Base-by-base conservation (phyloP, 257 asterid genomes). In the Vinca minor region DNA sequence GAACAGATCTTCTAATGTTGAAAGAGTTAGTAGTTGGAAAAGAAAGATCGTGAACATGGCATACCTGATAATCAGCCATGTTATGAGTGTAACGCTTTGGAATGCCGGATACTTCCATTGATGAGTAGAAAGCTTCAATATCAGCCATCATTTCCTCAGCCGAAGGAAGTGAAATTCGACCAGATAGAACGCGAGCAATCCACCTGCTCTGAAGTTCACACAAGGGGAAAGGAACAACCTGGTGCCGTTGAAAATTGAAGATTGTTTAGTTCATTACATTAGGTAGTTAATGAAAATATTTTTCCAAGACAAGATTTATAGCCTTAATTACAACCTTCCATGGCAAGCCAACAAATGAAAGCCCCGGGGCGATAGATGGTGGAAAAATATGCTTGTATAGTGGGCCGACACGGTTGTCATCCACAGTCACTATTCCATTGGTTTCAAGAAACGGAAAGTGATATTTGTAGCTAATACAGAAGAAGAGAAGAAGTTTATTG, bases 291-390 rank as follows among this genome's bases (percentile, higher is more conserved):
- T 25, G 1, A 58, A 34, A 44, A 41, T 17, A 34, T 9, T 36
- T 14, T 41, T 29, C n/a, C 12, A 25, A 49, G 1, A 11, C 8
- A 47, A 12, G 45, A n/a, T 31, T 50, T 35, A 12, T 52, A 62
- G 17, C 25, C 41, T 18, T 38, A 55, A 10, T 46, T 15, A 64
- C 21, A 65, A 88, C 98, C 98, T 87, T 92, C 98, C 96, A 87
- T 15, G 98, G 95, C 78, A 92, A 63, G 62, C 98, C 98, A 62
- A 92, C 88, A 73, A 89, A 92, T 35, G 98, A 92, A 69, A 89
- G 88, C 74, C 86, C 67, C 21, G 97, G 97, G 26, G 94, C 96
- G 55, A 84, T 71, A 36, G 81, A 56, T 1, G 97, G 98, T 67
- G 98, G 92, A 35, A 93, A 89, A 58, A 93, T 26, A 65, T 89